phyloP scores from a whole-genome alignment of 2,329 filamentous ascomycete genomes.

The Aspergillus japonicus region DNA sequence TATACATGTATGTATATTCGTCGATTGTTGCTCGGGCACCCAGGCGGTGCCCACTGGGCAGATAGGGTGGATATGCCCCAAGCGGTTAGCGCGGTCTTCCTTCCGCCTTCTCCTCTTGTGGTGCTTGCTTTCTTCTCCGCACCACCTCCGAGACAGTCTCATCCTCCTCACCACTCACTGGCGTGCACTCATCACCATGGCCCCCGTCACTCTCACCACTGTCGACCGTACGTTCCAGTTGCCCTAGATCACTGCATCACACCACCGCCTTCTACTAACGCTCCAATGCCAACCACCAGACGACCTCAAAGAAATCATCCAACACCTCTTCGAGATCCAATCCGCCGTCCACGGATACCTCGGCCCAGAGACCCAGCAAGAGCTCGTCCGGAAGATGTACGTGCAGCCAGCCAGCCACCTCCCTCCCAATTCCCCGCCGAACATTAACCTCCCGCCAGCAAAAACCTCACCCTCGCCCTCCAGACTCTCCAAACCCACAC shows the following conservation, averaged over 20 bases:
- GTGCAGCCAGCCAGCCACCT: neutral
- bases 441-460: conserved; percentile 30
- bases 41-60: no score
- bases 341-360: conserved; percentile 59
- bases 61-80: neutral
- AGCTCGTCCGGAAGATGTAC: conserved; percentile 60
- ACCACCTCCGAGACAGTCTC: neutral
- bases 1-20: no score
- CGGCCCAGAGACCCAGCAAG: conserved; percentile 55
- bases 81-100: neutral
- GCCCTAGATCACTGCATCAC: no score
- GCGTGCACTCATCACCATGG: conserved; percentile 25
- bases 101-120: neutral
- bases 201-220: conserved; percentile 34
- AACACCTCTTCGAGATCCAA: conserved; percentile 62
- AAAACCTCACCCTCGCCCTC: conserved; percentile 55
- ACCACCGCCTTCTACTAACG: neutral
- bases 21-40: no score
- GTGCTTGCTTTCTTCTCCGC: neutral
- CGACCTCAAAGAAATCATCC: conserved; percentile 60
- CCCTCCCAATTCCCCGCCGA: no score
- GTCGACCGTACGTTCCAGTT: conserved; percentile 33
- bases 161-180: neutral
- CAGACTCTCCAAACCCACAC: conserved; percentile 49
- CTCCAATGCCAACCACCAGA: conserved; percentile 29